These are phyloP conservation scores for Pythium aquatile DNA, from an alignment of 352 stramenopile species.

Conservation along the genomic window DNA sequence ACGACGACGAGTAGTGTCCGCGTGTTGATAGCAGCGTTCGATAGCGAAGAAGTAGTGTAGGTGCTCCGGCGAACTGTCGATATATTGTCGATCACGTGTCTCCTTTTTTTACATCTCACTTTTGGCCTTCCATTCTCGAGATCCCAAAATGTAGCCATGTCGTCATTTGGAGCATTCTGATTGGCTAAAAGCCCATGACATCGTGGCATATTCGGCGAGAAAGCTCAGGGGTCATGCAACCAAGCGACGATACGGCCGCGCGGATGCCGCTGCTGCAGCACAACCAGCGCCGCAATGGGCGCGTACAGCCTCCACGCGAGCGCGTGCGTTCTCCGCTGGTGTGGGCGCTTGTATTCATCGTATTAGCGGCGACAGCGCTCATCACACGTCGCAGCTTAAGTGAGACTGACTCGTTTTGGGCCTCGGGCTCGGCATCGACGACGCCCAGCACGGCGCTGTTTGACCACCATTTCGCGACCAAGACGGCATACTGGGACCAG, in stretches of 20 bases:
- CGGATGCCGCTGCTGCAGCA: constrained; percentile 8
- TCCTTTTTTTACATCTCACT: neutral
- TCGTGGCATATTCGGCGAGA: neutral
- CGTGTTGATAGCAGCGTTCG: neutral
- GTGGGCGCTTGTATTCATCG: neutral
- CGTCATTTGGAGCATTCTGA: constrained; percentile 2
- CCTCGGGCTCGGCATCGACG: neutral
- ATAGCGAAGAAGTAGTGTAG: neutral
- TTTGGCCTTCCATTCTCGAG: neutral
- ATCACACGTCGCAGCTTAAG: neutral
- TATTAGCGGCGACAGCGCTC: constrained; percentile 1
- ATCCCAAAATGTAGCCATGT: constrained; percentile 19
- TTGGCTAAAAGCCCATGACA: neutral
- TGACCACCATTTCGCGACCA: constrained; percentile 35
- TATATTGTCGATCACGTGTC: neutral
- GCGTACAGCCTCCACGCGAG: neutral
- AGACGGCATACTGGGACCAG: constrained; percentile 40
- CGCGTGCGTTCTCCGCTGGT: neutral
- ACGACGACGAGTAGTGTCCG: constrained; percentile 59
- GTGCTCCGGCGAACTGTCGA: neutral
- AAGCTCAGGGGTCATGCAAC: neutral
- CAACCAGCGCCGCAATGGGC: neutral
- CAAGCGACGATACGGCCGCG: neutral
- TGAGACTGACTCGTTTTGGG: neutral
- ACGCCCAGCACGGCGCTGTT: neutral